Conservation (phyloP, 2,329 filamentous ascomycete genomes). For the Cladosporium sp. region DNA sequence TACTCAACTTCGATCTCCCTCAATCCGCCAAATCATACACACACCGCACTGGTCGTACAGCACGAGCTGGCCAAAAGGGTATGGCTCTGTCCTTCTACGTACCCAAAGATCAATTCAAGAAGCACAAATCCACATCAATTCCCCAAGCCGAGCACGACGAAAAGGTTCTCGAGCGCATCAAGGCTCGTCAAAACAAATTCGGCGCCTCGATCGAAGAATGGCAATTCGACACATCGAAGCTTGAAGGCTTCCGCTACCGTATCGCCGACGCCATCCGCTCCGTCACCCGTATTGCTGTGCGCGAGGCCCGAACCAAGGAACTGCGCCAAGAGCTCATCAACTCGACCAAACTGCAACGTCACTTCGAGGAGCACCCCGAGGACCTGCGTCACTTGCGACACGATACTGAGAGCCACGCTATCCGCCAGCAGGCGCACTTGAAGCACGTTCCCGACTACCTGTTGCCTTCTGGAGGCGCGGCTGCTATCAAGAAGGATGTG, state of each 20-base stretch:
- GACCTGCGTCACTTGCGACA: conserved; percentile 85
- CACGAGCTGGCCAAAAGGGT: conserved; percentile 81
- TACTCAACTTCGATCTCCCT: conserved; percentile 96
- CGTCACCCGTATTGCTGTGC: conserved; percentile 83
- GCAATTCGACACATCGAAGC: conserved; percentile 88
- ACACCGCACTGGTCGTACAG: conserved; percentile 93
- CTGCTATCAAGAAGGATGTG: conserved; percentile 60
- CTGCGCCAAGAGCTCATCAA: conserved; percentile 85
- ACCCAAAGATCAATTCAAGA: conserved; percentile 74
- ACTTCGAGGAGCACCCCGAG: conserved; percentile 95
- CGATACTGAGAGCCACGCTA: conserved; percentile 80
- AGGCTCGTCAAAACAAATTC: conserved; percentile 70
- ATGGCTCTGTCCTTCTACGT: conserved; percentile 96
- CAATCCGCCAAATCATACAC: conserved; percentile 85
- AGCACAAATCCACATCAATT: conserved; percentile 82
- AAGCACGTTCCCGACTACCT: conserved; percentile 94
- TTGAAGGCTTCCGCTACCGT: conserved; percentile 91
- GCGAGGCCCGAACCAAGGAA: conserved; percentile 84
- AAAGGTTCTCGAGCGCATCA: conserved; percentile 73
- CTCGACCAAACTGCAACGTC: conserved; percentile 86
- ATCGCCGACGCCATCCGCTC: conserved; percentile 88
- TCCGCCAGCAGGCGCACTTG: conserved; percentile 80
- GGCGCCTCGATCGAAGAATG: conserved; percentile 84
- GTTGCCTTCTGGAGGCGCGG: conserved; percentile 69
- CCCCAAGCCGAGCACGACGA: conserved; percentile 77